Evolutionary conservation across 2,329 filamentous ascomycete genomes (phyloP), one percentile per base, ranked within the genome.

Genomic region (Paraphaeosphaeria minitans): DNA sequence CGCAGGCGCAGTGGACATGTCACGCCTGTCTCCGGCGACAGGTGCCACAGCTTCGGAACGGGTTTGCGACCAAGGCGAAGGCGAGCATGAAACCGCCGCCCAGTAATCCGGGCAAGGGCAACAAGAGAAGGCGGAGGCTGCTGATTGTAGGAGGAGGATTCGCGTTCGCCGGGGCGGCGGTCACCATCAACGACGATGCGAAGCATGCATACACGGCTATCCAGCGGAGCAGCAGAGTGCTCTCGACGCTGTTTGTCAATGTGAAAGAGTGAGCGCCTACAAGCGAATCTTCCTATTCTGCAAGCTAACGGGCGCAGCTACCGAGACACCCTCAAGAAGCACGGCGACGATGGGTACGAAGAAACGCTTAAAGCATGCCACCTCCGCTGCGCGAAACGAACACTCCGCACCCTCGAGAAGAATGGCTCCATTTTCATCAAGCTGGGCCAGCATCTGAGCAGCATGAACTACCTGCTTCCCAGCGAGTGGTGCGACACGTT

Each of bases 391-490:
- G 95, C 95, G 31, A 85, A 92, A 69, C 87, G 95, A 61, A 97
- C 95, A 0, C 81, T 98, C 43, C 85, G 84, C 57, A 93, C 96
- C 1, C 80, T 98, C 64, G 95, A 99, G 82, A 92, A 91, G 82
- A 98, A 97, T 77, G 95, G 96, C 27, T 96, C 94, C 29, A 97
- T 99, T 63, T 99, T 98, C 70, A 98, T 99, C 76, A 99, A 99
- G 79, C 82, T 99, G 41, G 95, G 95, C 8, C 95, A 99, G 71
- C 95, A 99, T 78, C 78, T 99, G 78, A 97, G 92, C 76, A 94
- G 92, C 64, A 91, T 98, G 90, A 96, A 95, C 72, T 98, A 98
- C 75, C 84, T 98, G 10, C 84, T 98, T 10, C 94, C 94, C 1
- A 79, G 85, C 51, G 94, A 98, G 79, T 98, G 94, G 93, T 97